Base-by-base conservation (phyloP, 148 eudicot species). In the Spergularia marina region DNA sequence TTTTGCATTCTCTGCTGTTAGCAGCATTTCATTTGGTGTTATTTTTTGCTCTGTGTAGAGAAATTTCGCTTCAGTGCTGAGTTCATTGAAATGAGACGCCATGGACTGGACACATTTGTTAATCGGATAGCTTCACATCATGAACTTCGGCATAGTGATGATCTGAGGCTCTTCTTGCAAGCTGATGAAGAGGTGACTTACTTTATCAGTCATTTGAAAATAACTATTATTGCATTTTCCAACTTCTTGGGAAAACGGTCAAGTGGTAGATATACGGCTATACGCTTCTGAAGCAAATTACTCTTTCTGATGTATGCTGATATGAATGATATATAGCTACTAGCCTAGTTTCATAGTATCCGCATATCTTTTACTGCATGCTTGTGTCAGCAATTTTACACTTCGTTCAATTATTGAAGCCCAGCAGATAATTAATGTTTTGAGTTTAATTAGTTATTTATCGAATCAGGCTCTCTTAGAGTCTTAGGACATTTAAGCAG, bases 21-120 rank as follows among this genome's bases (percentile, higher is more conserved):
- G 25, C 25, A 30, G 3, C 36, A 30, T 44, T 58, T 17, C 49
- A 54, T 75, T 18, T 81, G 44, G 72, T 52, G 39, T 60, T 12
- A 40, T 76, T 78, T n/a, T 61, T 78, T 70, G 49, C 53, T 75
- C 10, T 51, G 72, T 82, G 74, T 91, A 96, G 99, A 96, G 84
- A 96, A 95, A 79, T 96, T 96, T 68, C 90, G 97, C 65, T 96
- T 96, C 77, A 92, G 88, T 92, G 97, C 98, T 25, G 99, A 92
- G 82, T 96, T 96, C 76, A 96, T 96, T 84, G 98, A 96, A 80
- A 92, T 89, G 98, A 91, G 99, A 82, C 91, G 98, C 68, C 94
- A 89, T 80, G 94, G 91, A 40, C 76, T 96, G 86, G 93, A 96
- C 86, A 83, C 84, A 54, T 96, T 96, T 89, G 86, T 96, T 68